Conservation (phyloP, 2,329 filamentous ascomycete genomes). For the Botrytis fabae region DNA sequence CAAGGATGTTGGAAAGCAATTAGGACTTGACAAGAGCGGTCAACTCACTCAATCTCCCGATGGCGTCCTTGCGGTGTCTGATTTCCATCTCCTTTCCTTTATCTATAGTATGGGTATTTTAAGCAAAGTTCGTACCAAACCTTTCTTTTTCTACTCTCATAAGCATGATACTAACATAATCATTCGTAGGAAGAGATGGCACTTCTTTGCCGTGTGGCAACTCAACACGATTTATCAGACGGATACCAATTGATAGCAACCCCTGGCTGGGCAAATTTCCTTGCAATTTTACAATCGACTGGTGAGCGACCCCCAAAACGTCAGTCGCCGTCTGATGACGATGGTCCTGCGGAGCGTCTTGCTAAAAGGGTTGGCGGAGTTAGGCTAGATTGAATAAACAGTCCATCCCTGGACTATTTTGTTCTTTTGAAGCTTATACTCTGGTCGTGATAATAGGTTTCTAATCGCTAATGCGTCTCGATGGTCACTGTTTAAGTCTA, state of each 20-base stretch:
- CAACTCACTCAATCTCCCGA: slow-evolving; percentile 59
- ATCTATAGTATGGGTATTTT: slow-evolving; percentile 78
- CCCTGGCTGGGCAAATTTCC: slow-evolving; percentile 89
- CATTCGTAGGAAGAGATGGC: slow-evolving; percentile 76
- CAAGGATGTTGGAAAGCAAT: slow-evolving; percentile 60
- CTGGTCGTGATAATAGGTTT: slow-evolving; percentile 10
- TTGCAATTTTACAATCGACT: slow-evolving; percentile 92
- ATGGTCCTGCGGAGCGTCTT: slow-evolving; percentile 46
- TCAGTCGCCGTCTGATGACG: slow-evolving; percentile 44
- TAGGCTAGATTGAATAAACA: slow-evolving; percentile 46
- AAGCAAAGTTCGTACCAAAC: slow-evolving; percentile 67
- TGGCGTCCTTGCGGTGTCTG: slow-evolving; percentile 71
- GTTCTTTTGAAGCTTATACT: slow-evolving; percentile 17
- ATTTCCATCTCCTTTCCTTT: slow-evolving; percentile 93
- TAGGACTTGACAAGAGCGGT: slow-evolving; percentile 61
- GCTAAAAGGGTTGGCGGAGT: slow-evolving; percentile 67
- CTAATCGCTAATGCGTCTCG: neutral
- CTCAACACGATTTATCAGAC: slow-evolving; percentile 75
- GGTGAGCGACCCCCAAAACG: slow-evolving; percentile 94
- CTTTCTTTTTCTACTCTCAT: slow-evolving; percentile 20
- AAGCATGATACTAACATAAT: slow-evolving; percentile 25
- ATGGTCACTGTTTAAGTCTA: neutral
- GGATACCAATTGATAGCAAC: slow-evolving; percentile 82
- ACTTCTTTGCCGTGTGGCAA: slow-evolving; percentile 82
- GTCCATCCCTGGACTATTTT: slow-evolving; percentile 1